Percentiles rank a stretch among this genome's conserved stretches.
Conservation (phyloP, 306 rosid genomes). For the Cercis canadensis region DNA sequence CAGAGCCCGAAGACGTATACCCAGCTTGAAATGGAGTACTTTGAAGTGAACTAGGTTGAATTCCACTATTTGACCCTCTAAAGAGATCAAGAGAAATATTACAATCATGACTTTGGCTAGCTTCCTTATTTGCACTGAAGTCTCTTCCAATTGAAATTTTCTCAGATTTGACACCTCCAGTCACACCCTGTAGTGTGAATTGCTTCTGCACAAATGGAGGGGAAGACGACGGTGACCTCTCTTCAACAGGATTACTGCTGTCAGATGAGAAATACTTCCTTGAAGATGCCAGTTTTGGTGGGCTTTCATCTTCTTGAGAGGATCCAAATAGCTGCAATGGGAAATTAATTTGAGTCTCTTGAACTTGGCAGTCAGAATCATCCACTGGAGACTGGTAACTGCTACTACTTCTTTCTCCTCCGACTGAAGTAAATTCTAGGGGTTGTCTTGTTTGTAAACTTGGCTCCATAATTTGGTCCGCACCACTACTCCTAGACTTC, state of each 20-base stretch:
- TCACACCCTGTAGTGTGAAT: slow-evolving; percentile 64
- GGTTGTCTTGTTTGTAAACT: slow-evolving; percentile 48
- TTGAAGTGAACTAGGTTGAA: slow-evolving; percentile 60
- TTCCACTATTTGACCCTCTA: slow-evolving; percentile 58
- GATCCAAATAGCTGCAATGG: slow-evolving; percentile 84
- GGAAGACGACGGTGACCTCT: slow-evolving; percentile 81
- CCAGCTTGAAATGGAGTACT: slow-evolving; percentile 79
- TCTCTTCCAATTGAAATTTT: slow-evolving; percentile 45
- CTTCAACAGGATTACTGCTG: slow-evolving; percentile 84
- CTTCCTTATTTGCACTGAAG: slow-evolving; percentile 44
- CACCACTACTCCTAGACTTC: slow-evolving; percentile 53
- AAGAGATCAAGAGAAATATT: slow-evolving; percentile 78
- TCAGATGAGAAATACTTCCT: slow-evolving; percentile 86
- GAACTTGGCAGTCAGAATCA: slow-evolving; percentile 71
- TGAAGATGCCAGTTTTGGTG: slow-evolving; percentile 58
- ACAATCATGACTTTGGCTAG: slow-evolving; percentile 50
- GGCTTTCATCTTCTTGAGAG: slow-evolving; percentile 64
- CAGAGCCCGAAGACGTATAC: slow-evolving; percentile 84
- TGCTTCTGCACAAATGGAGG: slow-evolving; percentile 69
- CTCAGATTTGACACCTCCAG: slow-evolving; percentile 51
- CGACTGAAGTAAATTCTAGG: slow-evolving; percentile 58
- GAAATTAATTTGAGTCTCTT: slow-evolving; percentile 62
- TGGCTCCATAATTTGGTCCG: slow-evolving; percentile 50
- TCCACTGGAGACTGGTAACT: slow-evolving; percentile 84
- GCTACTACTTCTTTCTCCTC: slow-evolving; percentile 85